Evolutionary conservation across 2,329 filamentous ascomycete species (phyloP).

Genomic region (Cladosporium colombiae): DNA sequence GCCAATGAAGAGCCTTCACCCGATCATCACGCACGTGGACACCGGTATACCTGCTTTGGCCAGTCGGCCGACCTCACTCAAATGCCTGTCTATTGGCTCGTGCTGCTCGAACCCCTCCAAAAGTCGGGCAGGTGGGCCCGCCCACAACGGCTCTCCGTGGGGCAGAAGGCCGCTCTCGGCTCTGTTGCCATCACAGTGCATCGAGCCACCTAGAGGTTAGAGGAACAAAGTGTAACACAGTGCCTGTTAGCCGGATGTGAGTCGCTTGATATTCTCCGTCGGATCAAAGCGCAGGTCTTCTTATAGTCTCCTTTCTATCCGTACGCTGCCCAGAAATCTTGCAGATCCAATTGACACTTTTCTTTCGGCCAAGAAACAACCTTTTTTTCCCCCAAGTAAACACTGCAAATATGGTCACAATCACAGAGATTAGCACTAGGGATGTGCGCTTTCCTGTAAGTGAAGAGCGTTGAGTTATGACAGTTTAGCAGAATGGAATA

Average conservation of each 20-base stretch:
- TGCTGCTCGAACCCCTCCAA: neutral
- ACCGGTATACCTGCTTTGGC: neutral
- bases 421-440: conserved; percentile 47
- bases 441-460: conserved; percentile 53
- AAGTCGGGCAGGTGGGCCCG: conserved; percentile 5
- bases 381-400: conserved; percentile 5
- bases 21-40: conserved; percentile 10
- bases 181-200: neutral
- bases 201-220: neutral
- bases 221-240: conserved; percentile 3
- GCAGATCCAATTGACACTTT: neutral
- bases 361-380: neutral
- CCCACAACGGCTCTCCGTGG: conserved; percentile 14
- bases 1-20: neutral
- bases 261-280: conserved; percentile 10
- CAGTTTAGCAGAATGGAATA: too few relatives aligned
- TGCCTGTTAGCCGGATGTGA: conserved; percentile 12
- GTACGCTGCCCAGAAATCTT: neutral
- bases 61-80: conserved; percentile 1
- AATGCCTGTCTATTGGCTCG: conserved; percentile 7
- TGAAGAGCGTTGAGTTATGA: conserved; percentile 18
- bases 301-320: neutral
- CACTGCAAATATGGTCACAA: conserved; percentile 45
- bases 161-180: conserved; percentile 17
- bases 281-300: neutral